phyloP scores from a whole-genome alignment of 257 asterid species.

The Catharanthus roseus region DNA sequence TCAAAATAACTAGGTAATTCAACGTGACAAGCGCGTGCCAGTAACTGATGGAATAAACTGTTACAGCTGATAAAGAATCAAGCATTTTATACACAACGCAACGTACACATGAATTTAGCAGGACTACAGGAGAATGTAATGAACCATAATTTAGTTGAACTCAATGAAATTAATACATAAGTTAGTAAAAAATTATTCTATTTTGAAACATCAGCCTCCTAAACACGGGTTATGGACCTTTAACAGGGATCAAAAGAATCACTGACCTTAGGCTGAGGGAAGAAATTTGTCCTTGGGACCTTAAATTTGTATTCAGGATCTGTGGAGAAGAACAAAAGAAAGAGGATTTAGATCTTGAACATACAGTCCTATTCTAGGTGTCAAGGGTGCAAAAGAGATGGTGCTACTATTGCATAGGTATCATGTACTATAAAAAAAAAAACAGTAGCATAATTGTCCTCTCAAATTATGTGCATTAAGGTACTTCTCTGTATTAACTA shows the following conservation, averaged over 20 bases:
- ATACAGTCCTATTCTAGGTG: too few species aligned
- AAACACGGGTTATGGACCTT: neutral
- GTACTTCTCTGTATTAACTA: neutral
- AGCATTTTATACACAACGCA: neutral
- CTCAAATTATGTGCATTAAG: neutral
- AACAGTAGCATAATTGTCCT: neutral
- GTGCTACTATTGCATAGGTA: too few species aligned
- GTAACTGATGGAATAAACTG: neutral
- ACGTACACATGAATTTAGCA: neutral
- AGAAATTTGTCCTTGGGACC: slow-evolving; percentile 78
- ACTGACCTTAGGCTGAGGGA: slow-evolving; percentile 89
- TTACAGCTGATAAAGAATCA: neutral
- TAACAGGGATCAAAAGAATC: neutral
- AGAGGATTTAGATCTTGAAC: neutral
- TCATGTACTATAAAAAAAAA: neutral
- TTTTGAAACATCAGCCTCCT: neutral
- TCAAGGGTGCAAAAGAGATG: too few species aligned
- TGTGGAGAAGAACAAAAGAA: slow-evolving; percentile 23
- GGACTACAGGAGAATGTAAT: neutral
- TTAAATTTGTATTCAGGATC: slow-evolving; percentile 76
- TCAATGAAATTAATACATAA: too few species aligned
- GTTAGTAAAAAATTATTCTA: neutral
- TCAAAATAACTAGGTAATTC: neutral
- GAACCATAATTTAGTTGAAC: too few species aligned
- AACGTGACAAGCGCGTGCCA: neutral